phyloP scores from a whole-genome alignment of 2,329 filamentous ascomycete species.

The Aspergillus floridensis region DNA sequence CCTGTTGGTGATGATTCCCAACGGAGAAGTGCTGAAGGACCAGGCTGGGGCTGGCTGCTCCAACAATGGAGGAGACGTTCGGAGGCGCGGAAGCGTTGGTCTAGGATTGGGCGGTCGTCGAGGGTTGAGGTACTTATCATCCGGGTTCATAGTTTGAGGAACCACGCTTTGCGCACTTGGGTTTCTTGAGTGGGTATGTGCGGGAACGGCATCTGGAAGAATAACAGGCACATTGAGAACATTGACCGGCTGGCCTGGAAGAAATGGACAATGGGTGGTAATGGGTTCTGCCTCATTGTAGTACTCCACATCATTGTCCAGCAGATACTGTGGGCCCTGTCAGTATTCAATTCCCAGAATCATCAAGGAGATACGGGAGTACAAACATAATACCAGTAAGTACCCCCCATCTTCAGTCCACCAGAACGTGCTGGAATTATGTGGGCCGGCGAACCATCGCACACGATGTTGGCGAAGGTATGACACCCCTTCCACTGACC shows the following conservation, averaged over 20 bases:
- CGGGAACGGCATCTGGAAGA: constrained; percentile 44
- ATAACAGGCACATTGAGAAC: constrained; percentile 77
- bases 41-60: constrained; percentile 24
- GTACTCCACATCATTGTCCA: constrained; percentile 74
- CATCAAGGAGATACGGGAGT: neutral
- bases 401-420: constrained; percentile 85
- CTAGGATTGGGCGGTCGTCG: constrained; percentile 53
- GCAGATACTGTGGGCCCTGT: constrained; percentile 64
- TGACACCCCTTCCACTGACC: constrained; percentile 86
- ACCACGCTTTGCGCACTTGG: constrained; percentile 59
- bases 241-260: constrained; percentile 87
- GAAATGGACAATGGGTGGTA: constrained; percentile 76
- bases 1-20: constrained; percentile 26
- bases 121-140: constrained; percentile 71
- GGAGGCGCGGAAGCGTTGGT: constrained; percentile 44
- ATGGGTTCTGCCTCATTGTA: constrained; percentile 70
- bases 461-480: constrained; percentile 79
- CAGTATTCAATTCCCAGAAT: constrained; percentile 16
- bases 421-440: constrained; percentile 63
- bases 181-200: constrained; percentile 63
- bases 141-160: constrained; percentile 73
- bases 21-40: constrained; percentile 29
- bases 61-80: constrained; percentile 42
- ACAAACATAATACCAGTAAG: constrained; percentile 93
- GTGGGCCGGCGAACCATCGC: constrained; percentile 64